Base-by-base conservation (phyloP, 2,329 filamentous ascomycete genomes). In the Nemania abortiva region DNA sequence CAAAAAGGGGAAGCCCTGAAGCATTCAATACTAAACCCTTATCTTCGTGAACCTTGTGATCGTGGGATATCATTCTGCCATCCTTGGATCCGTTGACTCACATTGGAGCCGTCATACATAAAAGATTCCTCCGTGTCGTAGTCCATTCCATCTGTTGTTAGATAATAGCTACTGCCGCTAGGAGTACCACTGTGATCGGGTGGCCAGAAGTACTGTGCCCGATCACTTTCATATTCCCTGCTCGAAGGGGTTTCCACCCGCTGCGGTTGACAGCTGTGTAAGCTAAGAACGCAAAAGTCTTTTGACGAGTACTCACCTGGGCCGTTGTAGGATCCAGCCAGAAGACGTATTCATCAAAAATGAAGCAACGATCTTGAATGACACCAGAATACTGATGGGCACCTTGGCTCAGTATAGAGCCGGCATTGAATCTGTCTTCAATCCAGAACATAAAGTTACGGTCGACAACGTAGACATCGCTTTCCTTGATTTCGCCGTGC, bases 291-390 rank as follows among this genome's bases (percentile, higher is more conserved):
- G 9, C 24, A 18, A 10, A 42, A 11, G 5, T 7, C n/a, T 27
- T 37, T 27, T 37, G 15, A 24, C 15, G 37, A 47, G 18, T 22
- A 47, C 64, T 52, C 42, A 66, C 64, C 10, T 7, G 29, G 2
- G 22, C 50, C 15, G 34, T 22, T 22, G 29, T 18, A 6, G 18
- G 52, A 53, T 66, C 64, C 9, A 66, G 52, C 64, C 64, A 66
- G 24, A 66, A 37, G 18, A 66, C 58, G 45, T 62, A 57, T 9
- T 6, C 11, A 7, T 6, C 24, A 29, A 66, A 7, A 13, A 57
- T 66, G 31, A 57, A 31, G 34, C 64, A 66, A 3, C 49, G 57
- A 18, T 62, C 53, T 13, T 57, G 52, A 20, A 42, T 47, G 2
- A 58, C 39, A 6, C 64, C 64, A n/a, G 6, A 27, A 1, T n/a